These are phyloP conservation scores for Arabidopsis arenosa DNA, from an alignment of 345 rosid species.

Conservation along the genomic window DNA sequence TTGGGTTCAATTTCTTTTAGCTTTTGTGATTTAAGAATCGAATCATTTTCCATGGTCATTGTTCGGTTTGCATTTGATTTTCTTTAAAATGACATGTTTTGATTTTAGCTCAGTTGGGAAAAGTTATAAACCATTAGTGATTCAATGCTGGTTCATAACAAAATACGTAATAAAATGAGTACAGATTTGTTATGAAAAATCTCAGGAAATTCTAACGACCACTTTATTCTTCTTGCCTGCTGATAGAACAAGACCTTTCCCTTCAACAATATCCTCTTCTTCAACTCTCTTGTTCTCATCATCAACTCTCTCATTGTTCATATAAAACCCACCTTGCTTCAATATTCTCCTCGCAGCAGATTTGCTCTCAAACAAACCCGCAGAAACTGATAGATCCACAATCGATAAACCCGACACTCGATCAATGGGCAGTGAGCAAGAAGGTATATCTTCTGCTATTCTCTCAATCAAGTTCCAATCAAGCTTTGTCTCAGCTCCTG, in stretches of 20 bases:
- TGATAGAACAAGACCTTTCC: constrained; percentile 85
- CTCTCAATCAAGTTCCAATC: constrained; percentile 89
- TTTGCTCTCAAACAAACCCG: constrained; percentile 89
- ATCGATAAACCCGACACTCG: constrained; percentile 60
- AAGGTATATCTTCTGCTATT: constrained; percentile 89
- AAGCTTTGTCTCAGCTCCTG: constrained; percentile 88
- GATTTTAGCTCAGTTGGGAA: not conserved
- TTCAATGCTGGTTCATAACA: not conserved
- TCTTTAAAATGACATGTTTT: not conserved
- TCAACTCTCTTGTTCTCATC: constrained; percentile 71
- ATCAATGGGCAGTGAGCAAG: constrained; percentile 67
- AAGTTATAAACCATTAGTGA: not conserved
- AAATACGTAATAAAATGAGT: not conserved
- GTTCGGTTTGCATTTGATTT: not conserved
- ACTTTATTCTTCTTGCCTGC: constrained; percentile 98
- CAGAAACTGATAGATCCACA: constrained; percentile 72
- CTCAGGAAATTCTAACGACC: constrained; percentile 76
- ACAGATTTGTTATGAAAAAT: not conserved
- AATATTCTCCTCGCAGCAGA: constrained; percentile 79
- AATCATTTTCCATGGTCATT: constrained; percentile 1
- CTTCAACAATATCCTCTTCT: constrained; percentile 79
- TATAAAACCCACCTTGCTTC: constrained; percentile 96
- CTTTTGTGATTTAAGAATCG: not conserved
- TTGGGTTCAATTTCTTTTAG: not conserved
- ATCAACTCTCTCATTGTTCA: constrained; percentile 88